Base-by-base conservation (phyloP, 805 yeast genomes). In the Lipomyces japonicus region DNA sequence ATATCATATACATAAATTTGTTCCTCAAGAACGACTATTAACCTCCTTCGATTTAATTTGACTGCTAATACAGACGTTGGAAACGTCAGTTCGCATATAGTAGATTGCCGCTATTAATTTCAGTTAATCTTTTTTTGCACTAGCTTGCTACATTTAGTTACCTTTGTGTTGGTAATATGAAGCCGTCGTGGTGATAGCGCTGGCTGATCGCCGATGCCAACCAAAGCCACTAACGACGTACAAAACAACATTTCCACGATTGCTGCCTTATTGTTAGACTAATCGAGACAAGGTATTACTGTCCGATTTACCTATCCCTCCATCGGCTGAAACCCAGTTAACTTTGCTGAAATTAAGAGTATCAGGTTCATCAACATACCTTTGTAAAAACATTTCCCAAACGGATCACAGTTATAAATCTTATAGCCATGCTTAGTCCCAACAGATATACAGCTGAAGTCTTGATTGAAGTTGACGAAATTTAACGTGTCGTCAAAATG, bases 1-100 rank as follows among this genome's bases (percentile, higher is more conserved):
- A 91, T 83, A 66, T 91, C 97, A 70, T 91, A 93, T 41, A 91
- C 79, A 65, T 81, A 86, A 7, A 93, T 79, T 67, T 90, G 95
- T 53, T 87, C 91, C 43, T 79, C 74, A 46, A 91, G 71, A 4
- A 86, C 79, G 16, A 90, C 93, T 28, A 87, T 75, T 57, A 91
- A 74, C 39, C 97, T 71, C 60, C 85, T 84, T 38, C 97, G 75
- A 67, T 91, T 93, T 69, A 91, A 75, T 59, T 79, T 80, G 30
- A 91, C 83, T 44, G 79, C 79, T 24, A 84, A 70, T 1, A 91
- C 82, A 5, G 81, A 71, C 3, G 87, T 79, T 1, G 96, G 91
- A 66, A 89, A 93, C 0, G 91, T 79, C 59, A 91, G 71, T 63
- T 91, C 97, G 68, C 97, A 91, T 18, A 91, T 88, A 1, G 78